Conservation (phyloP, 2,329 filamentous ascomycete genomes). For the Colletotrichum sp. region DNA sequence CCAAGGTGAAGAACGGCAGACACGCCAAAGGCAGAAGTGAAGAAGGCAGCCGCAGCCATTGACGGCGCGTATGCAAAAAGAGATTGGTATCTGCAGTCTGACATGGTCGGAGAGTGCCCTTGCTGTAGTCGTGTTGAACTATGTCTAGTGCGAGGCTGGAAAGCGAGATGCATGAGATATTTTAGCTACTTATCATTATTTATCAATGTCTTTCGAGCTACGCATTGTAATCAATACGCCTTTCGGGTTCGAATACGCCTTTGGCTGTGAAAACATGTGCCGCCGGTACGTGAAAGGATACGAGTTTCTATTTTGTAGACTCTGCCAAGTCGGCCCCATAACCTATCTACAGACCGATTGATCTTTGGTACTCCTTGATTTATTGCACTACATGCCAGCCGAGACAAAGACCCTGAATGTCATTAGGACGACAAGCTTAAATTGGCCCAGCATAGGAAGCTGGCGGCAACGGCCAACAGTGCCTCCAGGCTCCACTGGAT, state of each 20-base stretch:
- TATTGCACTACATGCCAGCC: neutral
- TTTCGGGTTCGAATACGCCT: neutral
- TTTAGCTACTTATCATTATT: neutral
- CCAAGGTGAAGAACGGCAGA: neutral
- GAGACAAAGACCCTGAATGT: neutral
- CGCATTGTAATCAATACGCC: neutral
- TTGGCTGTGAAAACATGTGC: neutral
- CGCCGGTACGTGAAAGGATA: neutral
- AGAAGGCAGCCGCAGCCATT: neutral
- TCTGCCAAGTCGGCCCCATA: neutral
- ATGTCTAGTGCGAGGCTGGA: neutral
- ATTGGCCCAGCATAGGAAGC: neutral
- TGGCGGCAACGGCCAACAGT: neutral
- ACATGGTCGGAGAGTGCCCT: neutral
- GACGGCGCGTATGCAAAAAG: neutral
- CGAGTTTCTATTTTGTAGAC: neutral
- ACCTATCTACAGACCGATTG: fast-evolving
- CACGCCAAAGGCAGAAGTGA: neutral
- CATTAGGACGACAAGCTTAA: fast-evolving
- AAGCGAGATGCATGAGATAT: neutral
- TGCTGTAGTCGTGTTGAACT: neutral
- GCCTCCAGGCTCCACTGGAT: neutral
- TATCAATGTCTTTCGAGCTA: fast-evolving
- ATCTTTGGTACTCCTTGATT: fast-evolving
- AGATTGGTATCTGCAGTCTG: neutral